Evolutionary conservation across 208 protist species (phyloP).

Genomic region (Crithidia acanthocephali): DNA sequence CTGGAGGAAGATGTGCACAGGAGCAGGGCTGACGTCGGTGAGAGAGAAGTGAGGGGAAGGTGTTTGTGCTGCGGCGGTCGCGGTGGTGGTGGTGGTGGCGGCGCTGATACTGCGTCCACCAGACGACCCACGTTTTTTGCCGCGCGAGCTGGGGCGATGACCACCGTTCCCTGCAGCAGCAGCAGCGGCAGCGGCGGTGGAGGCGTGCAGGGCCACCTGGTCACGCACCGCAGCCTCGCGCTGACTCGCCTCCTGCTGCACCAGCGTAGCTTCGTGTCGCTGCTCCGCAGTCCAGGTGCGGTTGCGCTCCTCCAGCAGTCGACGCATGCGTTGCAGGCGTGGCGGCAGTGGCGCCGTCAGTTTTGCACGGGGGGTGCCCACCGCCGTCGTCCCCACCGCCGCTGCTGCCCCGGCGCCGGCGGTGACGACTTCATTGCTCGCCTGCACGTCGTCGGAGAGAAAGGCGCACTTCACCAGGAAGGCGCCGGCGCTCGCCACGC

Average conservation of each 20-base stretch:
- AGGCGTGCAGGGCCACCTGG: conserved; percentile 21
- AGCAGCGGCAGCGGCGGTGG: not conserved
- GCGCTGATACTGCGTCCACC: too few species aligned
- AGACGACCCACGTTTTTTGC: not conserved
- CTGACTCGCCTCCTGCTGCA: conserved; percentile 39
- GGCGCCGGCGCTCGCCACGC: conserved; percentile 26
- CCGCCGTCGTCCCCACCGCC: not conserved
- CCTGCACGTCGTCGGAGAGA: not conserved
- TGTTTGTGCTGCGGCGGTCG: not conserved
- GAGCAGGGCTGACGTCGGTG: conserved; percentile 30
- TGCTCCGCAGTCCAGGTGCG: conserved; percentile 42
- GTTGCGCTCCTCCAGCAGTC: conserved; percentile 54
- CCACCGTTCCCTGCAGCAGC: not conserved
- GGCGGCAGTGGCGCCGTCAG: conserved; percentile 21
- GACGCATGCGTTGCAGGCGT: conserved; percentile 39
- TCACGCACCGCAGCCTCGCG: conserved; percentile 35
- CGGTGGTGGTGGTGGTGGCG: not conserved
- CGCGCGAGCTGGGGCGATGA: not conserved
- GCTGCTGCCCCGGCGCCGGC: not conserved
- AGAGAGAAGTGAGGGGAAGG: not conserved
- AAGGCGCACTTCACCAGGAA: conserved; percentile 33
- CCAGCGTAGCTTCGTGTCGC: conserved; percentile 42
- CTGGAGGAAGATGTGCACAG: conserved; percentile 80
- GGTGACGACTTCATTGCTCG: too few species aligned
- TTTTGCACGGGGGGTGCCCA: not conserved